Conservation (phyloP, 1,284 basidiomycete species). For the Cutaneotrichosporon daszewskae region DNA sequence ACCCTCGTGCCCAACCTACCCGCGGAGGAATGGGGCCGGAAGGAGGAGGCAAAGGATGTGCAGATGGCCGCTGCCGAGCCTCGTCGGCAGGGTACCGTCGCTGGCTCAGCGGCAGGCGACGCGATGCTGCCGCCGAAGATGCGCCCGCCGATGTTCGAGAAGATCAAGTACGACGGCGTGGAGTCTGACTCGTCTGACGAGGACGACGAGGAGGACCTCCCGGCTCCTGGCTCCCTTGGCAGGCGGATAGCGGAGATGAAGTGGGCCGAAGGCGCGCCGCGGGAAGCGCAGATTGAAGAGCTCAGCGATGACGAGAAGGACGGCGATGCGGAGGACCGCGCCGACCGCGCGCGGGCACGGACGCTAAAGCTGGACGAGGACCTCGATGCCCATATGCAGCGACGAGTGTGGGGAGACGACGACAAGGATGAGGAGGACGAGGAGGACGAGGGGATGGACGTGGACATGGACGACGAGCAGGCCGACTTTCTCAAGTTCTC, state of each 20-base stretch:
- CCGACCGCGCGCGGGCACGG: conserved; percentile 15
- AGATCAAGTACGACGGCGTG: conserved; percentile 70
- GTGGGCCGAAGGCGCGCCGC: conserved; percentile 22
- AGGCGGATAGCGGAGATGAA: conserved; percentile 35
- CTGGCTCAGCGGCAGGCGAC: conserved; percentile 8
- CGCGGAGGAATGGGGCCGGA: conserved; percentile 48
- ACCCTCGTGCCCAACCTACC: conserved; percentile 46
- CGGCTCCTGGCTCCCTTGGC: conserved; percentile 32
- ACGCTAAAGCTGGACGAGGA: conserved; percentile 57
- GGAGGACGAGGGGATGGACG: conserved; percentile 60
- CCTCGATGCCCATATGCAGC: conserved; percentile 72
- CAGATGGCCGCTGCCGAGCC: conserved; percentile 1
- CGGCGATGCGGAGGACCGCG: conserved; percentile 21
- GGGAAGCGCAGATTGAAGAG: conserved; percentile 32
- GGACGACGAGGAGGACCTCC: conserved; percentile 52
- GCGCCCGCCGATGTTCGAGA: conserved; percentile 67
- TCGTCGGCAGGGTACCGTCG: conserved; percentile 4
- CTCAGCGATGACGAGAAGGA: conserved; percentile 15
- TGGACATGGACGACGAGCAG: conserved; percentile 82
- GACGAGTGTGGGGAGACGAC: conserved; percentile 76
- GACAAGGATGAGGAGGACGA: conserved; percentile 22
- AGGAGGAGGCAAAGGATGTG: conserved; percentile 7
- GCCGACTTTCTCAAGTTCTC: conserved; percentile 91
- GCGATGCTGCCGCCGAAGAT: conserved; percentile 48
- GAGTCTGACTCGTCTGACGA: conserved; percentile 71